phyloP scores from a whole-genome alignment of 371 early-diverging fungal species.

The Mucor saturninus region DNA sequence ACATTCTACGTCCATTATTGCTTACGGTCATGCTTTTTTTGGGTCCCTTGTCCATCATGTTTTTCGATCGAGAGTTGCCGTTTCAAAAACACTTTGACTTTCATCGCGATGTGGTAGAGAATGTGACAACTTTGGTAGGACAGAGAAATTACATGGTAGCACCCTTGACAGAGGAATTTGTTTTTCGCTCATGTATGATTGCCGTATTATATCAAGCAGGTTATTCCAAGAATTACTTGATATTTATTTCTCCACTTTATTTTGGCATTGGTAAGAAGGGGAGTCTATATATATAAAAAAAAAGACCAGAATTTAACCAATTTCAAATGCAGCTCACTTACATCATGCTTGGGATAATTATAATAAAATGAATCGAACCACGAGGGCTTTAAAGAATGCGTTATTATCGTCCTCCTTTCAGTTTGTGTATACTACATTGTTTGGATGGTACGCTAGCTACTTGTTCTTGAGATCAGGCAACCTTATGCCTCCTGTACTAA shows the following conservation, averaged over 20 bases:
- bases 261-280: constrained; percentile 66
- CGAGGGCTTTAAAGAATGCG: constrained; percentile 41
- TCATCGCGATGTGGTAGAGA: constrained; percentile 23
- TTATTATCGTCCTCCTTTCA: constrained; percentile 53
- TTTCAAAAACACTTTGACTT: constrained; percentile 41
- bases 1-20: constrained; percentile 21
- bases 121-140: constrained; percentile 33
- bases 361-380: constrained; percentile 36
- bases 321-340: constrained; percentile 42
- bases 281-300: background rate
- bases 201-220: constrained; percentile 51
- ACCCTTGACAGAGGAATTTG: constrained; percentile 71
- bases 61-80: constrained; percentile 41
- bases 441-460: constrained; percentile 73
- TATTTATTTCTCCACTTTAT: constrained; percentile 62
- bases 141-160: constrained; percentile 56
- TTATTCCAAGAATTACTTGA: constrained; percentile 35
- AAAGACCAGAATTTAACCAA: background rate
- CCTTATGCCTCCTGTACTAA: constrained; percentile 42
- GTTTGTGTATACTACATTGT: constrained; percentile 68
- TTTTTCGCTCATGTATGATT: constrained; percentile 70
- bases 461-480: constrained; percentile 58
- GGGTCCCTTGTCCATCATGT: constrained; percentile 53
- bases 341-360: constrained; percentile 67
- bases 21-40: constrained; percentile 48